These are phyloP conservation scores for Pichia paraexigua DNA, from an alignment of 805 yeast genomes.

Conservation along the genomic window DNA sequence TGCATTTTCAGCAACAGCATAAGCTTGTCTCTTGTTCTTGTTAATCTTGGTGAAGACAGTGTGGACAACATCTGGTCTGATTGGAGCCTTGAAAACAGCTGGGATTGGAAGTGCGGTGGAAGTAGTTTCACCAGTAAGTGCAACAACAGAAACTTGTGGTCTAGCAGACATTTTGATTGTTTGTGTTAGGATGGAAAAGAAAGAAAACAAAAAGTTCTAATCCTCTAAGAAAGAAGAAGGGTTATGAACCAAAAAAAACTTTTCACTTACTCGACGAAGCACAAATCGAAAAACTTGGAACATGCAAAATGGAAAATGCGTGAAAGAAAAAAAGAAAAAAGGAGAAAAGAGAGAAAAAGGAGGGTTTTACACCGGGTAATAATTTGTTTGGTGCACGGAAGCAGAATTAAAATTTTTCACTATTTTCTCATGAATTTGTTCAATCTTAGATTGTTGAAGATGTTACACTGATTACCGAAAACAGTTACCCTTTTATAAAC, in stretches of 20 bases:
- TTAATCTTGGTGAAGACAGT: constrained; percentile 95
- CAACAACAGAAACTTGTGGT: constrained; percentile 95
- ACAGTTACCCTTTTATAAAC: too few relatives aligned
- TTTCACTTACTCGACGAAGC: background rate
- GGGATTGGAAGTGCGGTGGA: constrained; percentile 85
- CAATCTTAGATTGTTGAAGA: too few relatives aligned
- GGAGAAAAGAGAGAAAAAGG: background rate
- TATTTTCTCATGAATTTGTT: background rate
- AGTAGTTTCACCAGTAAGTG: constrained; percentile 77
- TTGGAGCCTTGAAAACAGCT: constrained; percentile 99
- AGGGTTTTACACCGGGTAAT: background rate
- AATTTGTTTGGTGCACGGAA: background rate
- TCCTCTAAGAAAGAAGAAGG: background rate
- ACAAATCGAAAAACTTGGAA: background rate
- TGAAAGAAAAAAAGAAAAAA: background rate
- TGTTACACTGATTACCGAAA: too few relatives aligned
- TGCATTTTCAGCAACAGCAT: constrained; percentile 98
- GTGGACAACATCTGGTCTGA: constrained; percentile 99
- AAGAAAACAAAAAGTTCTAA: background rate
- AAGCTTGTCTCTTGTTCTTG: constrained; percentile 99
- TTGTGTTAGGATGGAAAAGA: constrained; percentile 2
- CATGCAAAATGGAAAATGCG: background rate
- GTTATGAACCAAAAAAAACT: background rate
- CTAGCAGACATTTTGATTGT: constrained; percentile 38
- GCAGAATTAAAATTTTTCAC: background rate